Evolutionary conservation across 495 filamentous ascomycete genomes (phyloP), one percentile per base, ranked within the genome.

Genomic region (Podospora fimiseda): DNA sequence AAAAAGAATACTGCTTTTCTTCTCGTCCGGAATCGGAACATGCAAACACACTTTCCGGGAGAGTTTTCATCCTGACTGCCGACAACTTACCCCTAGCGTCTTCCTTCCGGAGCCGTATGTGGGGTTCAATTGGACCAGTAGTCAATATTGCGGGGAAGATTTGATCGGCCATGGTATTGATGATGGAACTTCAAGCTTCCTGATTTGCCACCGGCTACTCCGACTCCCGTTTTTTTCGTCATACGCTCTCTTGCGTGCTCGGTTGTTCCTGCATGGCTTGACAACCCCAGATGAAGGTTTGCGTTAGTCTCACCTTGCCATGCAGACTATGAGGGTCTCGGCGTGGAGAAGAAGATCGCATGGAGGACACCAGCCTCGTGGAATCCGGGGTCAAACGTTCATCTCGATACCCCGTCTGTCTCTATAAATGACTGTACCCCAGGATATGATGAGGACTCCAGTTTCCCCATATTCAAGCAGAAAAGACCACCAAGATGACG

Each of bases 401-500:
- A 14, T 43, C 33, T 20, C 39, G 22, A 20, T 19, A 27, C 48
- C 21, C 13, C 43, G 11, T 15, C 36, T 18, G 5, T 33, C 15
- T 22, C 51, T 63, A 60, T 55, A 58, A 60, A 56, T 46, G 21
- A 36, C n/a, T 44, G 18, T 50, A 43, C 56, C 52, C 38, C n/a
- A 51, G 23, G 43, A 44, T 24, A 45, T 24, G 6, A 46, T 23
- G 2, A 16, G 15, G 11, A 43, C 36, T 23, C 48, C 37, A 47
- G 43, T 43, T 44, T 51, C 39, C 41, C 53, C 38, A 51, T 23
- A 13, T 21, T 19, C 24, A 37, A 45, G 41, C 13, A 24, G 41
- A 22, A 7, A 2, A 15, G 9, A 36, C 38, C 9, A n/a, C 39
- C 65, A 75, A 57, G 40, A 84, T 85, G 81, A 78, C 76, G 48